Base-by-base conservation (phyloP, 305 asterid species). In the Fraxinus floribunda region DNA sequence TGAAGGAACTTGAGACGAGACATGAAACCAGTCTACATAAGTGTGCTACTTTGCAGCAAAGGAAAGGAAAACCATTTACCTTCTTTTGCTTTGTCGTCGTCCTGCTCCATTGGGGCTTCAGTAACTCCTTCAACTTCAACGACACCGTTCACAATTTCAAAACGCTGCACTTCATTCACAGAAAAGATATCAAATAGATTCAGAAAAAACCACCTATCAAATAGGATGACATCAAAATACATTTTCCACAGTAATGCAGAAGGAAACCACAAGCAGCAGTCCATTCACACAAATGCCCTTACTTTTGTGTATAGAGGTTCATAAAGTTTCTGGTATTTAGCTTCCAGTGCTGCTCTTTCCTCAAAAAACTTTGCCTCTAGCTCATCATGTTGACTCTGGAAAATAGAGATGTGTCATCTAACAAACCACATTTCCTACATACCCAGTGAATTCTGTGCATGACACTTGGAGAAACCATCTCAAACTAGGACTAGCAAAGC, bases 331-430 rank as follows among this genome's bases (percentile, higher is more conserved):
- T 92, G 94, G 87, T 90, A 94, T 84, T 88, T 92, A 75, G 94
- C 97, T 90, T 92, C 98, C 83, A 92, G 94, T 34, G 92, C 91
- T 64, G 92, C 92, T 85, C 86, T 90, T 88, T 94, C 95, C 85
- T 92, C 94, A 13, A 83, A 83, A 86, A 90, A 92, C 83, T 86
- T 92, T 0, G 93, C 90, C 86, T 90, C 95, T 71, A 91, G 86
- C 78, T 90, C 95, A 79, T 91, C 94, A 75, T 94, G 96, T 82
- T 94, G 87, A 77, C 85, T 82, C 97, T 94, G 93, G 72, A 70
- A 79, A 83, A 62, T 72, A 60, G 4, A 41, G 76, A 26, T 73
- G 82, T 29, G 52, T 78, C 24, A 57, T 36, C 29, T 24, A 1
- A 70, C 18, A 77, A 24, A 36, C 64, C 55, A 15, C 46, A 82